A percentile compares a stretch with the other conserved stretches of the same genome.
These are phyloP conservation scores for Cladosporium cucumerinum DNA, from an alignment of 2,329 filamentous ascomycete species.

Conservation along the genomic window DNA sequence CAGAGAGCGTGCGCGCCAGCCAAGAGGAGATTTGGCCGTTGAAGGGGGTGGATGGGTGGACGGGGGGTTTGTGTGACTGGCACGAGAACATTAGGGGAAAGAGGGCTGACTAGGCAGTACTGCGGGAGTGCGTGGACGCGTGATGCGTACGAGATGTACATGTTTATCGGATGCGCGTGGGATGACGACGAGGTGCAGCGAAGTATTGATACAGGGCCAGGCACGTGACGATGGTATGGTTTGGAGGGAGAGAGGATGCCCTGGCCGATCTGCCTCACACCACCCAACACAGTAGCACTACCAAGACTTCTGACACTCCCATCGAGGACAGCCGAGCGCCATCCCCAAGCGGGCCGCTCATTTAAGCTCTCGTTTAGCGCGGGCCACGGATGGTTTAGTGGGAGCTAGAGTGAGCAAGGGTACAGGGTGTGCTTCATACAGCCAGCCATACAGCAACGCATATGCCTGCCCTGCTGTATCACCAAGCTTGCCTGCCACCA, in stretches of 20 bases:
- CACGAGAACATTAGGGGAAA: not conserved
- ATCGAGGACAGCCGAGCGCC: not conserved
- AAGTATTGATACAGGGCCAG: not conserved
- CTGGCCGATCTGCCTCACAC: too few relatives aligned
- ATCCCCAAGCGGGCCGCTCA: not conserved
- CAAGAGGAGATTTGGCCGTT: constrained; percentile 15
- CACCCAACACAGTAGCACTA: not conserved
- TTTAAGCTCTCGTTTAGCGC: not conserved
- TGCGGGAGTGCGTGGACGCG: not conserved
- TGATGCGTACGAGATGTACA: not conserved
- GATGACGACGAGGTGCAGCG: not conserved
- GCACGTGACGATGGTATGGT: not conserved
- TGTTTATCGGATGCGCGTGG: not conserved
- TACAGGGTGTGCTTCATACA: not conserved
- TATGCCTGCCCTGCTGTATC: not conserved
- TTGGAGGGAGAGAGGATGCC: not conserved
- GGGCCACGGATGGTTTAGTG: not conserved
- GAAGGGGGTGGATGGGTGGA: not conserved
- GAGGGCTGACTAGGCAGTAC: constrained; percentile 9
- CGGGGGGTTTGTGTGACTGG: not conserved
- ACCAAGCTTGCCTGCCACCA: not conserved
- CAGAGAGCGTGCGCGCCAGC: constrained; percentile 3
- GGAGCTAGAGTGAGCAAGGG: not conserved
- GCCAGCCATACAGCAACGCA: not conserved
- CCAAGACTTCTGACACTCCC: not conserved